Base-by-base conservation (phyloP, 208 protist species). In the Leishmania lainsoni region DNA sequence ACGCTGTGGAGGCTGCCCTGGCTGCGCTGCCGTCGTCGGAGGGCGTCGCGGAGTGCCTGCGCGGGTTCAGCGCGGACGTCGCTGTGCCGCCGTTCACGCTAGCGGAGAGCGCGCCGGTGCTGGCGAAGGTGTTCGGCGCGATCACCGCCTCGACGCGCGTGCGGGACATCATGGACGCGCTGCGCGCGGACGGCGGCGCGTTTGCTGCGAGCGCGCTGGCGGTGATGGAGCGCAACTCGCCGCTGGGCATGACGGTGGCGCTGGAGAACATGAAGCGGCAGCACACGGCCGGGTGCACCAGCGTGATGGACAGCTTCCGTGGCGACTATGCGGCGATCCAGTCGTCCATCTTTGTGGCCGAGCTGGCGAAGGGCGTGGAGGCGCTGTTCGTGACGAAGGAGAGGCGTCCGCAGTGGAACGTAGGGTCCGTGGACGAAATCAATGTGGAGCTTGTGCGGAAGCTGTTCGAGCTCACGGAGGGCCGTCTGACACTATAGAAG, bases 11-110 rank as follows among this genome's bases (percentile, higher is more conserved):
- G 73, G 78, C 80, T 54, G 81, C 84, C 26, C 63, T 93, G 70
- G 63, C 72, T 20, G 51, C 79, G 49, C 51, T 87, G 75, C 65
- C 76, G 26, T 70, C 77, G 12, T 56, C 86, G 20, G 54, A 70
- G 22, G 80, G 81, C 1, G 85, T 90, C 9, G 84, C 71, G 51
- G 81, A 48, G 9, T 86, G 87, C n/a, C 81, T 96, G 32, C 83
- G 88, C 14, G 81, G 17, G 59, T 75, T 83, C 61, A 69, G 65
- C 20, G 86, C 69, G 74, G 81, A 77, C 52, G 78, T 49, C 49
- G 58, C 79, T 12, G 56, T 89, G 54, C 87, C 89, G 17, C 83
- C 84, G 12, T 96, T 93, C 61, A 88, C 88, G 16, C 80, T 96
- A 39, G 83, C 86, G 35, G 45, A 76, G 10, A 73, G 87, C 66